phyloP scores from a whole-genome alignment of 441 rosid species.

The Arabidopsis lyrata region DNA sequence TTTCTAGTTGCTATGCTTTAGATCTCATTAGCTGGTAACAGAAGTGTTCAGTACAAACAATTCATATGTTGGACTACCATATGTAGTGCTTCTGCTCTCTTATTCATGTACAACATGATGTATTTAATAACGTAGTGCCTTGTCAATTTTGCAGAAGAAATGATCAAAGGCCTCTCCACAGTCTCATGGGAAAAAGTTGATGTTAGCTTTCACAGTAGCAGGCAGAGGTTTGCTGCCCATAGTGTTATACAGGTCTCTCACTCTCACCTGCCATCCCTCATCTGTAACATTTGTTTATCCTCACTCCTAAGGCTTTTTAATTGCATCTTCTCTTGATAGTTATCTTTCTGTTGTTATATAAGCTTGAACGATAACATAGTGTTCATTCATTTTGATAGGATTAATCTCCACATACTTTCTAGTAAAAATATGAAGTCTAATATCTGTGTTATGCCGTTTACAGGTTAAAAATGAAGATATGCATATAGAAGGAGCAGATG shows the following conservation, averaged over 20 bases:
- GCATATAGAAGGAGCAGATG: slow-evolving; percentile 92
- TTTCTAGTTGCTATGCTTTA: slow-evolving; percentile 3
- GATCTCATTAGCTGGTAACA: slow-evolving; percentile 26
- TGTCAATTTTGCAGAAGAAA: slow-evolving; percentile 64
- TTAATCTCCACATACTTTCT: slow-evolving; percentile 7
- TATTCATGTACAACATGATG: background rate
- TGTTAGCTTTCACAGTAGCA: slow-evolving; percentile 86
- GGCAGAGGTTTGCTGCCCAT: slow-evolving; percentile 91
- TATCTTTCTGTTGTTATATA: background rate
- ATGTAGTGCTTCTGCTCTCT: slow-evolving; percentile 20
- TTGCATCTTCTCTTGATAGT: slow-evolving; percentile 12
- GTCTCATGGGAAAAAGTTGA: slow-evolving; percentile 97
- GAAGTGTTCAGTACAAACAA: slow-evolving; percentile 7
- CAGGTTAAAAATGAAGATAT: slow-evolving; percentile 77
- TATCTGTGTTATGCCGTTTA: slow-evolving; percentile 26
- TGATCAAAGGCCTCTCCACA: slow-evolving; percentile 75
- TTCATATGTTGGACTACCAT: slow-evolving; percentile 13
- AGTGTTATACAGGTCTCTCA: slow-evolving; percentile 85
- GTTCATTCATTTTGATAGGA: background rate
- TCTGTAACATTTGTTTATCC: slow-evolving; percentile 19
- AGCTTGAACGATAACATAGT: background rate
- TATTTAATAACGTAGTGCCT: slow-evolving; percentile 1
- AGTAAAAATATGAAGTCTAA: slow-evolving; percentile 5
- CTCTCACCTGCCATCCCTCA: slow-evolving; percentile 28
- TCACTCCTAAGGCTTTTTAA: slow-evolving; percentile 16